phyloP scores from a whole-genome alignment of 257 asterid species.

The Salvia hispanica region DNA sequence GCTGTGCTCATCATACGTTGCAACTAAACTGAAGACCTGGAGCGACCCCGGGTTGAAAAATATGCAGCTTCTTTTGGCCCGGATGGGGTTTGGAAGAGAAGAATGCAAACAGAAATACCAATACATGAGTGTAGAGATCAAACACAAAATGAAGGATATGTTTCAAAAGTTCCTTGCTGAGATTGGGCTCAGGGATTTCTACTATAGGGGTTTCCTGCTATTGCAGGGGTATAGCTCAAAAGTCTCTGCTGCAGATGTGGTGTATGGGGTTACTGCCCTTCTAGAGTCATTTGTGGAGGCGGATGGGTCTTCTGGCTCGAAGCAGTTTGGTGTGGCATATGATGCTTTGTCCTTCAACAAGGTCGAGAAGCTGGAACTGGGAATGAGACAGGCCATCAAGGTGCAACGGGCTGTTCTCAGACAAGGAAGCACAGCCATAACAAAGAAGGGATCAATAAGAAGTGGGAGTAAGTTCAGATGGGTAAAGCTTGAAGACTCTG shows the following conservation, averaged over 20 bases:
- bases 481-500: slow-evolving; percentile 91
- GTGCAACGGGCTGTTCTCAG: slow-evolving; percentile 93
- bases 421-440: slow-evolving; percentile 94
- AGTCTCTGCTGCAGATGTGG: slow-evolving; percentile 96
- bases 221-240: slow-evolving; percentile 85
- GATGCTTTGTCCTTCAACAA: slow-evolving; percentile 78
- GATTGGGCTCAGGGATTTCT: slow-evolving; percentile 89
- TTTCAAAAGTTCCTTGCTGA: slow-evolving; percentile 85
- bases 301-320: slow-evolving; percentile 81
- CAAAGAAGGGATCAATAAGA: slow-evolving; percentile 91
- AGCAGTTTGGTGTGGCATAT: slow-evolving; percentile 78
- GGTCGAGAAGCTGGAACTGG: slow-evolving; percentile 75
- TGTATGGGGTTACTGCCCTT: slow-evolving; percentile 87
- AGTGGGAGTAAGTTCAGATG: slow-evolving; percentile 96
- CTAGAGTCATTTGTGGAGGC: slow-evolving; percentile 77
- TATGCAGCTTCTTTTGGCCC: slow-evolving; percentile 88
- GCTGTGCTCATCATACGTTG: slow-evolving; percentile 90
- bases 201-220: slow-evolving; percentile 77
- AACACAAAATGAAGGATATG: slow-evolving; percentile 91
- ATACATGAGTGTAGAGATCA: slow-evolving; percentile 87
- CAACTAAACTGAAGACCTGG: slow-evolving; percentile 95
- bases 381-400: slow-evolving; percentile 89
- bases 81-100: slow-evolving; percentile 93
- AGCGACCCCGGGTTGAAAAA: slow-evolving; percentile 87
- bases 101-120: slow-evolving; percentile 95